Base-by-base conservation (phyloP, 139 green algal species). In the Chlamydomonas asymmetrica region DNA sequence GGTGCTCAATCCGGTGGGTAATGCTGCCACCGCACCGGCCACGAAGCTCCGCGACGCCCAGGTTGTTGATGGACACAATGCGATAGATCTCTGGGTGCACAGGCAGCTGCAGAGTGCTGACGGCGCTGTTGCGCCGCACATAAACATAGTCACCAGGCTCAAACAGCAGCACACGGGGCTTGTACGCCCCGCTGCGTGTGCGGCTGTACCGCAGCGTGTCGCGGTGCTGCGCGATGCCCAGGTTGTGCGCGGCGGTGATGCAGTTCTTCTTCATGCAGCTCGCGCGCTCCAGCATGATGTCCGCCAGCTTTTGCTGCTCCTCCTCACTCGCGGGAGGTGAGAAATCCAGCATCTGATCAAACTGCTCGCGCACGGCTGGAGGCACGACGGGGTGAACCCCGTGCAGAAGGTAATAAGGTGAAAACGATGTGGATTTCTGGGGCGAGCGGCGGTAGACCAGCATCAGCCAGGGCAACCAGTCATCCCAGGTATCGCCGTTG, bases 361-460 rank as follows among this genome's bases (percentile, higher is more conserved):
- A 23, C 5, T 40, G 54, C 38, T 81, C 56, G 10, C 50, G 31
- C 2, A 70, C 48, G 2, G 80, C 71, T 52, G 76, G 60, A 23
- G 76, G 81, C 1, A 84, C 31, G 2, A 73, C 29, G 2, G 77
- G 77, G 1, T 4, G 4, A 6, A 63, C n/a, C 4, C 52, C 81
- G 57, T 79, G 79, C 2, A 84, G 5, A n/a, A 84, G 41, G 5
- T 71, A 1, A 41, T 84, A 87, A 0, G 82, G 74, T 5, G 49
- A 66, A 18, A 64, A 66, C 7, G 40, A 49, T 0, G 57, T 74
- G 27, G 60, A 70, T 0, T 27, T 41, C 66, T 87, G 82, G 1
- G 32, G 40, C 3, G n/a, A 74, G 38, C 71, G 82, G 8, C 40
- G 74, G 40, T 87, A 87, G 0, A 77, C 75, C 38, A 87, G 50